Conservation (phyloP, 2,329 filamentous ascomycete genomes). For the Diaporthe vaccinii region DNA sequence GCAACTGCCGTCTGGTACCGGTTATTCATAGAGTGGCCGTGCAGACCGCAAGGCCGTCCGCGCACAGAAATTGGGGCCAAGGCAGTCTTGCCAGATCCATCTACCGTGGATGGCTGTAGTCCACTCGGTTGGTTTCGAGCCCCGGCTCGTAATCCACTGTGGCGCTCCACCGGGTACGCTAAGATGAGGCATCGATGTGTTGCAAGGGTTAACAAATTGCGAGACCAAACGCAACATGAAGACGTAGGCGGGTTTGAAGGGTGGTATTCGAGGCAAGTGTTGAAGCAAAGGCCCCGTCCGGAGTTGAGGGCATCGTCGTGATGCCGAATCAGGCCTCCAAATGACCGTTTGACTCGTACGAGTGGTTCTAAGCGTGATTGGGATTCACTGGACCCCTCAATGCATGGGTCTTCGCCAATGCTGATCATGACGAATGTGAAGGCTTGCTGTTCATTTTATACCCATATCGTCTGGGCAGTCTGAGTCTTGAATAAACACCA, state of each 20-base stretch:
- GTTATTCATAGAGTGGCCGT: constrained; percentile 15
- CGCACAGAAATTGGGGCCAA: constrained; percentile 16
- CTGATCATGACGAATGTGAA: constrained; percentile 21
- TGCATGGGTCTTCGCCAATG: not conserved
- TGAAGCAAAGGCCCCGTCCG: not conserved
- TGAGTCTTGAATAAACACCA: not conserved
- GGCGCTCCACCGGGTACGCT: constrained; percentile 23
- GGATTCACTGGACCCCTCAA: constrained; percentile 8
- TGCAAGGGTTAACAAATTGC: not conserved
- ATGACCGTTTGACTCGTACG: constrained; percentile 21
- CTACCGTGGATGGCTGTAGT: not conserved
- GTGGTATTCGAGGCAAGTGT: not conserved
- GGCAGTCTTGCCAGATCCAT: constrained; percentile 10
- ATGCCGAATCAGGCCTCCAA: constrained; percentile 11
- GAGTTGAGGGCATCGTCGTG: constrained; percentile 13
- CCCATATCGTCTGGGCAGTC: not conserved
- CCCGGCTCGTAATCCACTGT: constrained; percentile 27
- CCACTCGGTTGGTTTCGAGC: constrained; percentile 32
- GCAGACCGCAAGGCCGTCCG: not conserved
- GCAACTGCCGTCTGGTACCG: not conserved
- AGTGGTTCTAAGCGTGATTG: constrained; percentile 16
- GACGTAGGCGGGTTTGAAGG: not conserved
- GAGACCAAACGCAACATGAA: not conserved
- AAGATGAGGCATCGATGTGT: constrained; percentile 15
- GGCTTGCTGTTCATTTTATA: not conserved